Evolutionary conservation across 106 monocot genomes (phyloP), one percentile per base, ranked within the genome.

Genomic region (Apostasia shenzhenica): DNA sequence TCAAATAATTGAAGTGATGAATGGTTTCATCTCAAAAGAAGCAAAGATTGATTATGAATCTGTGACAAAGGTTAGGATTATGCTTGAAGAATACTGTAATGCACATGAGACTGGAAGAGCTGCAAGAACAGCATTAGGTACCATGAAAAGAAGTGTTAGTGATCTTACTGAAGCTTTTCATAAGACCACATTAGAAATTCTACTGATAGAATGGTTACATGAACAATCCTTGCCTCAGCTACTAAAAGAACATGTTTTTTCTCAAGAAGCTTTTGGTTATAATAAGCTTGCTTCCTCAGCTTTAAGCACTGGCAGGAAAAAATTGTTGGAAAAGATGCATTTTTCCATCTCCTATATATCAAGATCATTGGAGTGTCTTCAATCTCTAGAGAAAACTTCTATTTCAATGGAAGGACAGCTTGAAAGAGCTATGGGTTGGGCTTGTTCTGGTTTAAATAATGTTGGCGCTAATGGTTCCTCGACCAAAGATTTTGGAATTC

Each of bases 391-490:
- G 81, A 87, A 75, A 63, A 83, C 72, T 73, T 92, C 99, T 57
- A 60, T 81, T 37, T 72, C 83, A 57, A 83, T 73, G 47, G 93
- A 90, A 80, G 90, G 87, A 61, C 93, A 99, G 70, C 87, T 99
- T 81, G 99, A 99, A 76, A 87, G 90, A 76, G 99, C 99, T 5
- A 93, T 99, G 99, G 83, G 85, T 67, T 99, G 99, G 99, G 99
- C 99, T 61, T 97, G 92, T 85, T 89, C 80, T 13, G 81, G 92
- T 42, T 52, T 86, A 74, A 83, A 51, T 77, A 70, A 66, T 54
- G 57, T 49, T 72, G 73, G 73, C 46, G 57, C 48, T 44, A 68
- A 70, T 11, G 78, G 55, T 74, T 80, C 82, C 49, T 38, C 73
- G 37, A 52, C 61, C 14, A 92, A 87, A 49, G 76, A 41, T 78